Conservation (phyloP, 2,329 filamentous ascomycete species). For the Akanthomyces uredinophilus region DNA sequence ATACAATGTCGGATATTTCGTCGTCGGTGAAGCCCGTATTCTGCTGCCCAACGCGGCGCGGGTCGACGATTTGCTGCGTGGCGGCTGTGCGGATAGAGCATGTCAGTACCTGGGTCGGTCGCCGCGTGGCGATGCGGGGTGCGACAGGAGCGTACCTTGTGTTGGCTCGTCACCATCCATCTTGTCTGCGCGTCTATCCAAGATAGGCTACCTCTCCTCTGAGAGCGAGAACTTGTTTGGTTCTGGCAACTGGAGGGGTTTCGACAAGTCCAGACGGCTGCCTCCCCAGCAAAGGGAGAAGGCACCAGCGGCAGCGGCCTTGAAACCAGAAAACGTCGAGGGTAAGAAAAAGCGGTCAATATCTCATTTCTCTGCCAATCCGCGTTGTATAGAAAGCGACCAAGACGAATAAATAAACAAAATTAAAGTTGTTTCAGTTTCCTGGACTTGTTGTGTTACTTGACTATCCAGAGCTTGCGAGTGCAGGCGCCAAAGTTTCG, state of each 20-base stretch:
- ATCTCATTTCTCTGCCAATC: background rate
- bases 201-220: background rate
- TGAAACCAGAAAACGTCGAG: background rate
- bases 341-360: background rate
- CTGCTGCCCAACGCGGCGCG: conserved; percentile 70
- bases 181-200: conserved; percentile 19
- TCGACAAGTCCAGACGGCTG: background rate
- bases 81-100: conserved; percentile 36
- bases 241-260: background rate
- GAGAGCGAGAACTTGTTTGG: too few relatives aligned
- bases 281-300: background rate
- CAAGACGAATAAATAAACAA: background rate
- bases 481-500: background rate
- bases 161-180: conserved; percentile 42
- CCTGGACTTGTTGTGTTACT: background rate
- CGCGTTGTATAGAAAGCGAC: background rate
- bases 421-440: background rate
- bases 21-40: conserved; percentile 78
- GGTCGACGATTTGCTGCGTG: conserved; percentile 78
- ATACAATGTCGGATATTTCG: conserved; percentile 83
- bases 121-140: background rate
- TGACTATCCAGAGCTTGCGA: background rate
- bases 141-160: conserved; percentile 30
- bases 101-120: background rate
- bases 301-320: background rate